phyloP scores from a whole-genome alignment of 129 eudicot genomes.

The Arctium lappa region DNA sequence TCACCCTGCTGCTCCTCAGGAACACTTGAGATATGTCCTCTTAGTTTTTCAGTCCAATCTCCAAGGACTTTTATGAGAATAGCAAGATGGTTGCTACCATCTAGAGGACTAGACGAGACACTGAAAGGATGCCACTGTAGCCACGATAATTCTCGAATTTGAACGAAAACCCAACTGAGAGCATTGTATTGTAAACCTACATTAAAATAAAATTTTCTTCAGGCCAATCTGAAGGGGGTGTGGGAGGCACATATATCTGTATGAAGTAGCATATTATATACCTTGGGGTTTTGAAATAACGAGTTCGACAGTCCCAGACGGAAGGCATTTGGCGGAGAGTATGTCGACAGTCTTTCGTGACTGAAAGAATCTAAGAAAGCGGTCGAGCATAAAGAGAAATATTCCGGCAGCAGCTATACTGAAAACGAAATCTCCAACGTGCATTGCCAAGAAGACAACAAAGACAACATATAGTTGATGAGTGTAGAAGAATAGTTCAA shows the following conservation, averaged over 20 bases:
- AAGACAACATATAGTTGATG: conserved; percentile 82
- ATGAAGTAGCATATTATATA: background rate
- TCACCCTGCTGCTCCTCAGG: conserved; percentile 21
- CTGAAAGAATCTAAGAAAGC: conserved; percentile 80
- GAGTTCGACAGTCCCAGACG: conserved; percentile 83
- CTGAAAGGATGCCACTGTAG: conserved; percentile 97
- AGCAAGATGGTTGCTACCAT: conserved; percentile 66
- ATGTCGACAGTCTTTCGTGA: conserved; percentile 71
- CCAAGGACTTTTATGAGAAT: conserved; percentile 88
- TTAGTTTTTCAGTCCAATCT: conserved; percentile 72
- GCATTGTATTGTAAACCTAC: conserved; percentile 77
- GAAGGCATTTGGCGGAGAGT: conserved; percentile 73
- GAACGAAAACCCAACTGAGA: conserved; percentile 78
- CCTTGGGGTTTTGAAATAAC: conserved; percentile 82
- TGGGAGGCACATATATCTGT: no score
- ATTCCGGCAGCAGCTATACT: conserved; percentile 63
- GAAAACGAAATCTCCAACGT: conserved; percentile 75
- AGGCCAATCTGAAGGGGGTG: background rate
- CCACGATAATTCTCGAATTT: conserved; percentile 71
- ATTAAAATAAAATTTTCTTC: background rate
- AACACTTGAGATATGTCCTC: conserved; percentile 38
- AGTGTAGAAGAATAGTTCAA: conserved; percentile 89
- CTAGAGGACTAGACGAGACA: conserved; percentile 92
- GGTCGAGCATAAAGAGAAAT: conserved; percentile 85
- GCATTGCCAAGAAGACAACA: conserved; percentile 81